A percentile compares a stretch with the other conserved stretches of the same genome.
These are phyloP conservation scores for Telfairia occidentalis DNA, from an alignment of 331 rosid genomes.

Conservation along the genomic window DNA sequence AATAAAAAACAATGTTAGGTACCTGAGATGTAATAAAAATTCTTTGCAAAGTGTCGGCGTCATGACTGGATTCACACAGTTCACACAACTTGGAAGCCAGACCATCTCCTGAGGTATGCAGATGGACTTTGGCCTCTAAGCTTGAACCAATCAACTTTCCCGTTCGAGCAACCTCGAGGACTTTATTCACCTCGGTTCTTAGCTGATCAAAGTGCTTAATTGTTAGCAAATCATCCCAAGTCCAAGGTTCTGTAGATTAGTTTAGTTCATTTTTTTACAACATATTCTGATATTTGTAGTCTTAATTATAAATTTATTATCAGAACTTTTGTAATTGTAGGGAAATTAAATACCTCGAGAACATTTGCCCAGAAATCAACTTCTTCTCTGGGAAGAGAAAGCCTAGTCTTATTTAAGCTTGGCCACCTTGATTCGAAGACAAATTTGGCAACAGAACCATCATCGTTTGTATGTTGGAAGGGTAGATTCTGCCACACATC, in stretches of 20 bases:
- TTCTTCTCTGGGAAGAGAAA: slow-evolving; percentile 61
- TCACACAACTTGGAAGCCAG: slow-evolving; percentile 54
- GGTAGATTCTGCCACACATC: slow-evolving; percentile 99
- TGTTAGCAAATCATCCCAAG: neutral
- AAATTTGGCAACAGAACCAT: slow-evolving; percentile 67
- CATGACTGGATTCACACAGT: slow-evolving; percentile 44
- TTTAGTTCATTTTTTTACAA: neutral
- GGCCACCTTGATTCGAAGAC: slow-evolving; percentile 97
- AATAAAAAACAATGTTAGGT: neutral
- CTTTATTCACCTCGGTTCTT: slow-evolving; percentile 85
- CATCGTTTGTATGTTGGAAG: slow-evolving; percentile 42
- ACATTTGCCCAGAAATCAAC: slow-evolving; percentile 61
- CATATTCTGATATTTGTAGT: neutral
- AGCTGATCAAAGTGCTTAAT: slow-evolving; percentile 40
- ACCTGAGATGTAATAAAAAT: slow-evolving; percentile 92
- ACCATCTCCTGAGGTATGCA: slow-evolving; percentile 38
- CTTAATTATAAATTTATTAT: neutral
- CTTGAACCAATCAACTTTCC: slow-evolving; percentile 79
- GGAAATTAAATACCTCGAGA: slow-evolving; percentile 55
- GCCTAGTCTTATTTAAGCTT: slow-evolving; percentile 53
- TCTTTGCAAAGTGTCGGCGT: slow-evolving; percentile 59
- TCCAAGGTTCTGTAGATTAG: neutral
- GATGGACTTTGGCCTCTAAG: slow-evolving; percentile 83
- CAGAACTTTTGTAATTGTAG: neutral
- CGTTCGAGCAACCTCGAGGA: slow-evolving; percentile 72